Base-by-base conservation (phyloP, 805 yeast genomes). In the Metschnikowia arizonensis region DNA sequence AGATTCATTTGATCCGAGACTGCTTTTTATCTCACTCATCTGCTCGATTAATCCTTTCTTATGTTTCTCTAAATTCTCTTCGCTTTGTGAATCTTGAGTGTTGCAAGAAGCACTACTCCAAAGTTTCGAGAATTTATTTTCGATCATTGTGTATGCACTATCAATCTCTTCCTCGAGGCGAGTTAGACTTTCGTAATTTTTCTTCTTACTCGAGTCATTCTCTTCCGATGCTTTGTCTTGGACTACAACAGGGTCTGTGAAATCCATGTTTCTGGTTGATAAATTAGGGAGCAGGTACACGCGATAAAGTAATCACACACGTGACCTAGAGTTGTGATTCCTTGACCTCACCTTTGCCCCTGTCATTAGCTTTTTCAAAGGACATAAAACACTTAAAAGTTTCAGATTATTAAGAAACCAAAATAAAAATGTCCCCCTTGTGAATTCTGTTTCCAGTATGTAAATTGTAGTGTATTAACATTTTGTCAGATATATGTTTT, bases 81-180 rank as follows among this genome's bases (percentile, higher is more conserved):
- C 62, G n/a, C 58, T 65, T 44, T 64, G 68, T 24, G 64, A 39
- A 7, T 47, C 63, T 11, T 48, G 58, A 11, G 72, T 68, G 43
- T 61, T 62, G 34, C 61, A 60, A 12, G 65, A 55, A 12, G 73
- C 69, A 32, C 46, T 57, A 12, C 42, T 37, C 74, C 74, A 69
- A 19, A 70, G 54, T 14, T 52, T 53, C 26, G 61, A 49, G 41
- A 70, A 62, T 46, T 57, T 63, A 6, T 89, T 82, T 49, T 79
- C 83, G 14, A 81, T 61, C 29, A 63, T 59, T 2, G 65, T 50
- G 61, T 77, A 79, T 3, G 77, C 74, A 17, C 68, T 62, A 46
- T 78, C 81, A 21, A 83, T 72, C 35, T 76, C 81, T 34, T 65
- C 65, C 52, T 81, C 87, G 17, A 82, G 56, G 17, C 46, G 49